A percentile compares a stretch with the other conserved stretches of the same genome.
phyloP scores from a whole-genome alignment of 257 asterid species.

The Ilex aquifolium region DNA sequence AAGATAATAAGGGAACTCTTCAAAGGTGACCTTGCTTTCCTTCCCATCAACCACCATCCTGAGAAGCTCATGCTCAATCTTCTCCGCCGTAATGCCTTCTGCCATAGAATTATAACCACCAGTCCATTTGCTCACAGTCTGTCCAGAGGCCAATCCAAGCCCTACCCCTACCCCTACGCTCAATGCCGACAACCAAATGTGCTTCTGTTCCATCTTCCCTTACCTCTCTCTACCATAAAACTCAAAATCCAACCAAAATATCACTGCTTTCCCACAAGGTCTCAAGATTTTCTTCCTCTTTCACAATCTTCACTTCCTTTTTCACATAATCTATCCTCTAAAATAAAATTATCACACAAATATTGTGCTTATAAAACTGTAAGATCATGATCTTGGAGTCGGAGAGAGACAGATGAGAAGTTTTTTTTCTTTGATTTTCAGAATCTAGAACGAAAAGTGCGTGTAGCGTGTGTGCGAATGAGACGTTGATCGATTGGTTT shows the following conservation, averaged over 20 bases:
- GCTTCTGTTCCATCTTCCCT: conserved; percentile 67
- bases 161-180: conserved; percentile 92
- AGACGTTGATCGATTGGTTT: no score
- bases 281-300: no score
- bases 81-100: conserved; percentile 49
- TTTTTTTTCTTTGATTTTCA: no score
- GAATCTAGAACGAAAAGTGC: no score
- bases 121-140: conserved; percentile 57
- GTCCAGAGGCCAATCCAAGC: conserved; percentile 69
- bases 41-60: conserved; percentile 58
- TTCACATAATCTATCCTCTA: no score
- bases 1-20: conserved; percentile 76
- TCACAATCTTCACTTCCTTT: no score
- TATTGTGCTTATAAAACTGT: no score
- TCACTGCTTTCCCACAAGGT: background rate
- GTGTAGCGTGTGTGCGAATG: no score
- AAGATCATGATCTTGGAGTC: no score
- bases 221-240: background rate
- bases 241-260: no score
- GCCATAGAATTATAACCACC: conserved; percentile 17
- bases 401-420: no score
- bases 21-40: conserved; percentile 46
- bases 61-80: conserved; percentile 58
- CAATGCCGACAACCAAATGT: conserved; percentile 72
- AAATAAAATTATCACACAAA: no score